Evolutionary conservation across 1,284 basidiomycete species (phyloP), one percentile per base, ranked within the genome.

Genomic region (Tremellales sp.): DNA sequence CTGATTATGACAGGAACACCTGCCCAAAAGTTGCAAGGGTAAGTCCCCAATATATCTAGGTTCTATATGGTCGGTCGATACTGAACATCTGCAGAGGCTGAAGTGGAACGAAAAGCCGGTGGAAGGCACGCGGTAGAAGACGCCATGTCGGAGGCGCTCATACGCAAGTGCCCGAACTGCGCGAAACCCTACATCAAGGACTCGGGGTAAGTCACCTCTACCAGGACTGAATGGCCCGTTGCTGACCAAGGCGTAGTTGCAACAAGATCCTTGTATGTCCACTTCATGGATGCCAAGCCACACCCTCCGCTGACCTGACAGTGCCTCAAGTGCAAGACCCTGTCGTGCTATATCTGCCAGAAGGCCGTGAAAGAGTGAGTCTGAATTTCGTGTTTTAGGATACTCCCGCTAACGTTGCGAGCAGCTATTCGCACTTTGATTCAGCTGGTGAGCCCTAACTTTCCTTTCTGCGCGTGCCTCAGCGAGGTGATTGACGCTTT

Each of bases 91-190:
- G 24, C 56, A 86, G 69, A 89, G 70, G 76, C 80, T 52, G 84
- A 84, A 52, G 79, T 82, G 6, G 87, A 90, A 64, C 82, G 80
- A 52, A 80, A 81, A 48, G 70, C 90, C 7, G 81, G 87, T 69
- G 83, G 80, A 10, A 79, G 83, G 43, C 89, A 92, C 73, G 68
- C 79, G 0, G 78, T 93, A 31, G 89, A 92, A 64, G 89, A 93
- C 67, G 89, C 89, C 3, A 91, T 93, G 89, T 87, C 87, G 29
- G 78, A 79, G 43, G 89, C 89, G 2, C 75, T 91, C 26, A 86
- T 89, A 81, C 80, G 89, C 33, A 85, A 84, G 54, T 93, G 89
- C 70, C 89, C 89, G 0, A 61, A 57, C 25, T 75, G 73, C 51
- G 24, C 46, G 2, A 68, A 70, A 46, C 61, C 73, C 0, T 72